Base-by-base conservation (phyloP, 1,139 yeast species). In the Saccharomyces hybrid region DNA sequence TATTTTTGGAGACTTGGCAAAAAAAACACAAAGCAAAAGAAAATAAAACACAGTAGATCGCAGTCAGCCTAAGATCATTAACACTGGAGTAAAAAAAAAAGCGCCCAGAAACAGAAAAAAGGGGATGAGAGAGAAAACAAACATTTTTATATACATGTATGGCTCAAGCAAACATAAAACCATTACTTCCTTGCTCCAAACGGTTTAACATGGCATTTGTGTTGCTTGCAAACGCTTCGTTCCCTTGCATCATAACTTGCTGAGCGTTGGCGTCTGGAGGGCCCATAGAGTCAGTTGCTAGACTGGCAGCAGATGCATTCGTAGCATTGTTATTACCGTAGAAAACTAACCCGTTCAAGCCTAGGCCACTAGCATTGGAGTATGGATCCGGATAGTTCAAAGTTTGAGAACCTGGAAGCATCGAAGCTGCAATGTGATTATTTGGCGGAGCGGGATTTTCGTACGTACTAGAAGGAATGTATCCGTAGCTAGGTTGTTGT, bases 151-250 rank as follows among this genome's bases (percentile, higher is more conserved):
- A 38, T 38, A 38, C 42, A 38, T 9, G 42, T 38, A 16, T 38
- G 42, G 30, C 48, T 57, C 52, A 62, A 49, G 63, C 61, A 53
- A 59, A 63, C 49, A 62, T 54, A 51, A 55, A 61, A 3, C 65
- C 66, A 47, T 63, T 64, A 52, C 67, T 63, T 13, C 64, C 67
- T 51, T 57, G 61, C 50, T 65, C 67, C 51, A 65, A 51, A 51
- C 67, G 59, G 46, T 63, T 62, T 50, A 64, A 50, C 34, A 58
- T 56, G 20, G 58, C 59, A 26, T 54, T 54, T 48, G 54, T 56
- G 16, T 52, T 54, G 44, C 57, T 54, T 47, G 55, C 59, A 51
- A 54, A 38, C 47, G 47, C 5, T 48, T 27, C 26, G 32, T n/a
- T 28, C 9, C 26, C 38, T 48, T 48, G 50, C 26, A 48, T 16